phyloP scores from a whole-genome alignment of 306 rosid species.

The Fragaria vesca region DNA sequence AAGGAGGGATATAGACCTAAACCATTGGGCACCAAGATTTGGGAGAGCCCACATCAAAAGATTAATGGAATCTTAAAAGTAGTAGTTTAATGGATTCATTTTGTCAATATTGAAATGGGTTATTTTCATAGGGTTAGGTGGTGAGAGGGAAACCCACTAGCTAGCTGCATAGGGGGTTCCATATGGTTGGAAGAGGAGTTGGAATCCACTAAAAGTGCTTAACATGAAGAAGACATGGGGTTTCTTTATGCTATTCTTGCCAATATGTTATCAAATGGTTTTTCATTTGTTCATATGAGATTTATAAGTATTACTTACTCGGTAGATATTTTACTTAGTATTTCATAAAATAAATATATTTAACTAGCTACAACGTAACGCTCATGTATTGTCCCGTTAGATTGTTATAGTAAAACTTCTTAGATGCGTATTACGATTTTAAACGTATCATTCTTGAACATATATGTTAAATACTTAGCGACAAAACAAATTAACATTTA shows the following conservation, averaged over 20 bases:
- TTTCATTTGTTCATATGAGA: no score
- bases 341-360: no score
- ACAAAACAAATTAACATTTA: no score
- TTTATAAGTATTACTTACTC: no score
- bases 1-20: constrained; percentile 31
- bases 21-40: constrained; percentile 65
- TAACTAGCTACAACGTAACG: no score
- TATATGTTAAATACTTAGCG: no score
- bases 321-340: no score
- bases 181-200: constrained; percentile 82
- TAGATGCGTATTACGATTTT: no score
- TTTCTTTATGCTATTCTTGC: background rate
- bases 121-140: constrained; percentile 69
- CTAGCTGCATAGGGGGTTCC: constrained; percentile 21
- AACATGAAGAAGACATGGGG: constrained; percentile 49
- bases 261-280: background rate
- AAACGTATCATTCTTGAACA: no score
- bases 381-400: no score
- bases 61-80: constrained; percentile 42
- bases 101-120: constrained; percentile 26
- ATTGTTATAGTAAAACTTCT: no score
- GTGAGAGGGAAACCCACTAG: constrained; percentile 91
- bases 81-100: constrained; percentile 21
- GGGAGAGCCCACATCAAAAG: constrained; percentile 53
- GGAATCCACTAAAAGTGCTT: constrained; percentile 90